Evolutionary conservation across 1,139 yeast genomes (phyloP), one percentile per base, ranked within the genome.

Genomic region (Geotrichum restrictum): DNA sequence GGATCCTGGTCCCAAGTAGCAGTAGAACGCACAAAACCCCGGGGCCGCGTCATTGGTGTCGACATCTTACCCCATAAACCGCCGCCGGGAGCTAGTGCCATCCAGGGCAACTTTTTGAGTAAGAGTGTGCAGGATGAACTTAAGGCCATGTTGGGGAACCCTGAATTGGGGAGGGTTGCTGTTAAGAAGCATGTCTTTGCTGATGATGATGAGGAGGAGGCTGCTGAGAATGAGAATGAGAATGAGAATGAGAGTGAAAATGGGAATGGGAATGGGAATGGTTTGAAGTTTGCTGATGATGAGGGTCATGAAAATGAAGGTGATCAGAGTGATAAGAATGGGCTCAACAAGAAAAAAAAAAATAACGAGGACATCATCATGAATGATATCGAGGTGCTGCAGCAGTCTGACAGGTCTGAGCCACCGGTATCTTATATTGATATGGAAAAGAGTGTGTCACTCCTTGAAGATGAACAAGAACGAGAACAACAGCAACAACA

Each of bases 1-100:
- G 98, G 98, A 0, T 91, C 95, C 34, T 93, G 98, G 98, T 78
- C 91, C 11, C 88, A 83, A 60, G 94, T 86, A 32, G 85, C 95
- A 0, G 79, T 79, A 5, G 81, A 79, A 44, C 69, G 79, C 41
- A 78, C 87, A 11, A 67, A 74, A 14, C 74, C 78, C 2, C 29
- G 8, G 29, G 91, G 96, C 14, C 76, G 79, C 45, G 79, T 93
- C 1, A 69, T 93, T 40, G 98, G 98, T 22, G 84, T 91, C 43
- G 98, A 93, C 69, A 74, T 93, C 29, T 72, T 93, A 22, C 86
- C 88, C 7, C 80, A 83, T 44, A 74, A 77, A 18, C 96, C 98
- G 0, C 95, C 96, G 0, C 62, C 66, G 3, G 97, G 98, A 0
- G 87, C 83, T 0, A 79, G 86, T 1, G 73, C 89, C 0, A 76